Conservation (phyloP, 306 rosid species). For the Senna tora region DNA sequence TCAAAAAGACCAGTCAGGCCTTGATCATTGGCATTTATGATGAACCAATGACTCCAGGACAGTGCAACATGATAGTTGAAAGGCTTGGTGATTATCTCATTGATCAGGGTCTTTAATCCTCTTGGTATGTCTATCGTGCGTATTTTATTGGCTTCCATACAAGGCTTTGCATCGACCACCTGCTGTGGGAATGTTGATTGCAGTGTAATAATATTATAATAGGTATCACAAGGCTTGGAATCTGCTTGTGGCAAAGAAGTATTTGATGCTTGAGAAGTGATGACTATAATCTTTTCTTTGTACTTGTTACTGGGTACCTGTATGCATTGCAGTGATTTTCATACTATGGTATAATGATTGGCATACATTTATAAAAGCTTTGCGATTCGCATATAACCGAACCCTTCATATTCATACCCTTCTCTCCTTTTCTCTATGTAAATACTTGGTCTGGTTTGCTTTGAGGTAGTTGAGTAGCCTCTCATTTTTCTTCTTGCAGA, state of each 20-base stretch:
- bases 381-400: slow-evolving; percentile 36
- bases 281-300: slow-evolving; percentile 48
- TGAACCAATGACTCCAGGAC: slow-evolving; percentile 85
- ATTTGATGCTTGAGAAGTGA: slow-evolving; percentile 69
- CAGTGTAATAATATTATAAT: slow-evolving; percentile 53
- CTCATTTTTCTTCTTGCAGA: neutral
- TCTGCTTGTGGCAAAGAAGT: slow-evolving; percentile 46
- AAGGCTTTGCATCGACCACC: slow-evolving; percentile 50
- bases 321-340: slow-evolving; percentile 48
- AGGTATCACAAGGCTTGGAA: slow-evolving; percentile 47
- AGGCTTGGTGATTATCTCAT: slow-evolving; percentile 91
- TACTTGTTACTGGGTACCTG: slow-evolving; percentile 54
- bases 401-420: slow-evolving; percentile 3
- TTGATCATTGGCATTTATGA: slow-evolving; percentile 79
- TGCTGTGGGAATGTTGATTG: slow-evolving; percentile 53
- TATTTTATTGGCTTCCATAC: slow-evolving; percentile 42
- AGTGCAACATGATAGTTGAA: slow-evolving; percentile 87
- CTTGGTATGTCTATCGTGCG: slow-evolving; percentile 43
- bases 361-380: slow-evolving; percentile 51
- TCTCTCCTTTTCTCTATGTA: neutral
- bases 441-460: neutral
- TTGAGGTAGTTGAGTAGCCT: slow-evolving; percentile 1
- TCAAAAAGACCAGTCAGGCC: slow-evolving; percentile 70
- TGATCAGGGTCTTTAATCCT: slow-evolving; percentile 69
- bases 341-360: slow-evolving; percentile 62